Evolutionary conservation across 139 green algal species (phyloP).

Genomic region (Diplosphaera chodatii): DNA sequence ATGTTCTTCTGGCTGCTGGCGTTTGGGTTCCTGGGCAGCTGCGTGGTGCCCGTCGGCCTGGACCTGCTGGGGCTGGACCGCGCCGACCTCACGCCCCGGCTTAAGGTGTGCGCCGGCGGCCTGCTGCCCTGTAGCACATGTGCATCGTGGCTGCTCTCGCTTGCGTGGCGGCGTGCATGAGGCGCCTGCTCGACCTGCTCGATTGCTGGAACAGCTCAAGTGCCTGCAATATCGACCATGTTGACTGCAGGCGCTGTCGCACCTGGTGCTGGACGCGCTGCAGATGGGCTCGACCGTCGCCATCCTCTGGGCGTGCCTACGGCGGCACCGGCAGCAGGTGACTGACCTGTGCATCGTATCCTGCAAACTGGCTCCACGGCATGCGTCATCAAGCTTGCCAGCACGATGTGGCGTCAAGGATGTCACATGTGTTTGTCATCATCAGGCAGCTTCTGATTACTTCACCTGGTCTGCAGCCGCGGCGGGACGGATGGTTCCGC

Average conservation of each 20-base stretch:
- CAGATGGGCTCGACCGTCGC: slow-evolving; percentile 56
- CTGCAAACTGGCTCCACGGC: too few species aligned
- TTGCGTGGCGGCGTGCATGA: too few species aligned
- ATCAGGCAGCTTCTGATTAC: too few species aligned
- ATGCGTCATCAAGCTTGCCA: too few species aligned
- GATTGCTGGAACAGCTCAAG: background rate
- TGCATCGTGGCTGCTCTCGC: background rate
- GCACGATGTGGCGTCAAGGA: too few species aligned
- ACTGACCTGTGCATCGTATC: too few species aligned
- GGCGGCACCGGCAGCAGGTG: slow-evolving; percentile 25
- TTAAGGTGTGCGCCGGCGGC: background rate
- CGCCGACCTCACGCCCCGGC: slow-evolving; percentile 22
- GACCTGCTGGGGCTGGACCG: slow-evolving; percentile 47
- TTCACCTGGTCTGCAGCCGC: too few species aligned
- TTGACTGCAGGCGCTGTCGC: slow-evolving; percentile 53
- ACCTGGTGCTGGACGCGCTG: slow-evolving; percentile 65
- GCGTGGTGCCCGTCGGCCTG: slow-evolving; percentile 54
- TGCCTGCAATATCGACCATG: background rate
- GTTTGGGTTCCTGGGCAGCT: slow-evolving; percentile 71
- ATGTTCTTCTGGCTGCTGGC: slow-evolving; percentile 79
- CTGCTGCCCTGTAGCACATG: background rate
- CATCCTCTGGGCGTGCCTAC: slow-evolving; percentile 62
- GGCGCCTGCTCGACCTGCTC: too few species aligned
- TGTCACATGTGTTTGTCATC: too few species aligned
- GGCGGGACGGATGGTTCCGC: slow-evolving; percentile 31